Conservation (phyloP, 495 filamentous ascomycete genomes). For the Neurospora intermedia region DNA sequence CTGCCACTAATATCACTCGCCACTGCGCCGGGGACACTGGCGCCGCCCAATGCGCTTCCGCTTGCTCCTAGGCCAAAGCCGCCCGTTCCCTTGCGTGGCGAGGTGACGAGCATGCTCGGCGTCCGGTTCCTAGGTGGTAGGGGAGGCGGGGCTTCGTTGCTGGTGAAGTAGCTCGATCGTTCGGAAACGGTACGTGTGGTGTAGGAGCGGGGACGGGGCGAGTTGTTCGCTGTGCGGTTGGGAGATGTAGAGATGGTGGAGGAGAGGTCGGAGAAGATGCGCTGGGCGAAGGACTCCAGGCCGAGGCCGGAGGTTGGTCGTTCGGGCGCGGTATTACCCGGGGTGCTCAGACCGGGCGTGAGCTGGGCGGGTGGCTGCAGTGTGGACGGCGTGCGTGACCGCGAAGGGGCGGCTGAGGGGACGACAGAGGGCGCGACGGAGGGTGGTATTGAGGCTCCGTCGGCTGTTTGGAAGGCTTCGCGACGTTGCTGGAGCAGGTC, state of each 20-base stretch:
- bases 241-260: not conserved
- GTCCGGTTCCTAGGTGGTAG: not conserved
- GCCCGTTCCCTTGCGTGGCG: not conserved
- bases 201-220: not conserved
- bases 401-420: not conserved
- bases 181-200: not conserved
- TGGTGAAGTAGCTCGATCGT: not conserved
- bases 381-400: not conserved
- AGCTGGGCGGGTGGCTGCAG: not conserved
- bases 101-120: not conserved
- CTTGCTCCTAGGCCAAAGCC: not conserved
- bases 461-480: slow-evolving; percentile 52
- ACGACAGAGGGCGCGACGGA: not conserved
- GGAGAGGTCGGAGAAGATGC: slow-evolving; percentile 41
- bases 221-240: not conserved
- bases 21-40: slow-evolving; percentile 11
- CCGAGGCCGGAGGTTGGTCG: slow-evolving; percentile 26
- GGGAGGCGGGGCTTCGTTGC: not conserved
- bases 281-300: slow-evolving; percentile 44
- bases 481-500: slow-evolving; percentile 63
- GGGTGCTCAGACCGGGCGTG: not conserved
- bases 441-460: slow-evolving; percentile 8
- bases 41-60: not conserved
- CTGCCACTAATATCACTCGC: not conserved
- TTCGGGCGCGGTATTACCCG: slow-evolving; percentile 24